Evolutionary conservation across 768 basidiomycete genomes (phyloP), one percentile per base, ranked within the genome.

Genomic region (Exidia glandulosa): DNA sequence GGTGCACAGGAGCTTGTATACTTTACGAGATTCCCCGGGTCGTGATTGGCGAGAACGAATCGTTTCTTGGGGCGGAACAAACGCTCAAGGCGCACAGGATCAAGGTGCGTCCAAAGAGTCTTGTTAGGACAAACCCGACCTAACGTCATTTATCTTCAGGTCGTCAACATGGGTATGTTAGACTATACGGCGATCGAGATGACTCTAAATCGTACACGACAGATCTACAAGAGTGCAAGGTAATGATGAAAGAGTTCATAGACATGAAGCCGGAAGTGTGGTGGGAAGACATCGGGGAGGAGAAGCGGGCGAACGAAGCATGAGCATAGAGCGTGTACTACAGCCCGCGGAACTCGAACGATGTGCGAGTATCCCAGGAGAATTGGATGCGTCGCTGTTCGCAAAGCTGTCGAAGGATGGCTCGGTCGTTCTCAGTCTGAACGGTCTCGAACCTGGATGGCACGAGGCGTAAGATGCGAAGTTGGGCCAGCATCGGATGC

Each of bases 1-100:
- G 41, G 85, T 86, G 85, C 65, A 76, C 79, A 1, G 85, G 84
- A 7, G 79, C 84, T 1, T 80, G 83, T 29, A 61, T 82, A n/a
- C 72, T 85, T 10, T 85, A 83, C 70, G 79, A 79, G 52, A 85
- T 87, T 41, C 81, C 81, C 3, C 77, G 84, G 5, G 79, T 85
- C 7, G 83, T 87, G 12, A 80, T 87, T 54, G 84, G 84, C 19
- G 85, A 86, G 67, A 83, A 85, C 62, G 52, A 62, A 19, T 86
- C 75, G 36, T 82, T 79, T 64, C 62, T 76, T 16, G 83, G 63
- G 60, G 77, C 74, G 1, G 85, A 86, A 63, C 75, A 79, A 23
- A 71, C 84, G 23, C 73, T 87, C 16, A 75, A 72, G 36, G 68
- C 66, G 14, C 71, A 75, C 23, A 84, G 84, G 2, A 80, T 86